A percentile compares a stretch with the other conserved stretches of the same genome.
These are phyloP conservation scores for Pistacia vera DNA, from an alignment of 345 rosid species.

Conservation along the genomic window DNA sequence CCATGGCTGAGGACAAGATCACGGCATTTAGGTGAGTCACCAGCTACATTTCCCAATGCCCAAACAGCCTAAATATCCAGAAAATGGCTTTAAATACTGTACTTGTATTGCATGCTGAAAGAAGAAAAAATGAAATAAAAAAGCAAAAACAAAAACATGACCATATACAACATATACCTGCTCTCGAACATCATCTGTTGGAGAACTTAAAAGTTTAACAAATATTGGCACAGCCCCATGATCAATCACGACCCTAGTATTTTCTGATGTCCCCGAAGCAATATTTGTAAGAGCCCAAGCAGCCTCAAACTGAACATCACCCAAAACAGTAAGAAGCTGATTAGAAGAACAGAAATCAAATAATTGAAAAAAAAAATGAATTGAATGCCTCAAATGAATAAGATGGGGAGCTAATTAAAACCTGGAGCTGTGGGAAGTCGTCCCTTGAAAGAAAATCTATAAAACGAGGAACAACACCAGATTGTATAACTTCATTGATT, in stretches of 20 bases:
- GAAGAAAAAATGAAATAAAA: background rate
- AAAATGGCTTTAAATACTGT: background rate
- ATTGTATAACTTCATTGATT: constrained; percentile 65
- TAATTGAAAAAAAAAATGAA: background rate
- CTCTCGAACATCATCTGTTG: constrained; percentile 76
- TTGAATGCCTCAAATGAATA: background rate
- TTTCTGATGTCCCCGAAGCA: constrained; percentile 85
- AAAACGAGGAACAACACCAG: constrained; percentile 78
- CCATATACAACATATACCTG: constrained; percentile 47
- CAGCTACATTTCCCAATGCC: constrained; percentile 85
- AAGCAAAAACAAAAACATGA: background rate
- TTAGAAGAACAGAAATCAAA: background rate
- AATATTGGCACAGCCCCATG: constrained; percentile 76
- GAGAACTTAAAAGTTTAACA: constrained; percentile 64
- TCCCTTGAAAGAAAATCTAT: constrained; percentile 75
- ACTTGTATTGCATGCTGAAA: background rate
- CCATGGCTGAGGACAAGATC: constrained; percentile 63
- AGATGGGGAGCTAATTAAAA: constrained; percentile 9
- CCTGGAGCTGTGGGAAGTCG: constrained; percentile 85
- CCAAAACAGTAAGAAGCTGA: constrained; percentile 9
- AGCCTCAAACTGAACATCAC: constrained; percentile 66
- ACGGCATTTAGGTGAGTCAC: constrained; percentile 81
- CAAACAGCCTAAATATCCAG: constrained; percentile 59
- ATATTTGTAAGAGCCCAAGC: constrained; percentile 89
- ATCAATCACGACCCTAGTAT: constrained; percentile 69